phyloP scores from a whole-genome alignment of 441 rosid species.

The Jatropha multifida region DNA sequence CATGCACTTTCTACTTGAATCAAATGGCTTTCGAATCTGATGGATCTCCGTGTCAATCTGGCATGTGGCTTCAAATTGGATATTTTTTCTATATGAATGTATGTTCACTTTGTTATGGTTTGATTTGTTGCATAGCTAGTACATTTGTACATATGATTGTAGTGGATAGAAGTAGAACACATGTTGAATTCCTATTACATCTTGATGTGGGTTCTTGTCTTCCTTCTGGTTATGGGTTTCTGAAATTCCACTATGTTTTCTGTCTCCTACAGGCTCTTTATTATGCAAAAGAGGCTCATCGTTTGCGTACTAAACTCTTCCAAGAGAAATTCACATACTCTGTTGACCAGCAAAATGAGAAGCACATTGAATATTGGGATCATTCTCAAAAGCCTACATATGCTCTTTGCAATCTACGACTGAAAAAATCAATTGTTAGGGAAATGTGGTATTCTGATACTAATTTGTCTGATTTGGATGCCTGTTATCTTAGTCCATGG shows the following conservation, averaged over 20 bases:
- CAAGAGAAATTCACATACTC: slow-evolving; percentile 69
- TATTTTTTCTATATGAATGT: not conserved
- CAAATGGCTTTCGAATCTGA: not conserved
- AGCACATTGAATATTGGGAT: slow-evolving; percentile 44
- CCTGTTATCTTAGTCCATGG: slow-evolving; percentile 86
- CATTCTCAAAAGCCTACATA: slow-evolving; percentile 36
- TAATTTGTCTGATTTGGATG: slow-evolving; percentile 43
- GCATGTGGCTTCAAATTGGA: not conserved
- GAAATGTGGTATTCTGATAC: slow-evolving; percentile 60
- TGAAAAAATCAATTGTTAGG: slow-evolving; percentile 47
- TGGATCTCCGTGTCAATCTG: not conserved
- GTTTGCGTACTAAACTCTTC: slow-evolving; percentile 67
- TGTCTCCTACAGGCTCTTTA: slow-evolving; percentile 64
- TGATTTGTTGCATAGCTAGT: not conserved
- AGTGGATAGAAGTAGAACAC: not conserved
- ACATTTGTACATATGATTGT: not conserved
- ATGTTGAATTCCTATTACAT: not conserved
- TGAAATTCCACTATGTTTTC: slow-evolving; percentile 20
- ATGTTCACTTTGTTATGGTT: too few relatives aligned
- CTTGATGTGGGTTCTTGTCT: not conserved
- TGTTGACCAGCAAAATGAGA: slow-evolving; percentile 53
- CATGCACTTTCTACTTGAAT: not conserved
- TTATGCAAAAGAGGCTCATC: slow-evolving; percentile 80
- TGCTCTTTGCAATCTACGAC: slow-evolving; percentile 44
- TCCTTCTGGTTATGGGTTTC: not conserved